Evolutionary conservation across 768 basidiomycete genomes (phyloP), one percentile per base, ranked within the genome.

Genomic region (Dacryopinax primogenitus): DNA sequence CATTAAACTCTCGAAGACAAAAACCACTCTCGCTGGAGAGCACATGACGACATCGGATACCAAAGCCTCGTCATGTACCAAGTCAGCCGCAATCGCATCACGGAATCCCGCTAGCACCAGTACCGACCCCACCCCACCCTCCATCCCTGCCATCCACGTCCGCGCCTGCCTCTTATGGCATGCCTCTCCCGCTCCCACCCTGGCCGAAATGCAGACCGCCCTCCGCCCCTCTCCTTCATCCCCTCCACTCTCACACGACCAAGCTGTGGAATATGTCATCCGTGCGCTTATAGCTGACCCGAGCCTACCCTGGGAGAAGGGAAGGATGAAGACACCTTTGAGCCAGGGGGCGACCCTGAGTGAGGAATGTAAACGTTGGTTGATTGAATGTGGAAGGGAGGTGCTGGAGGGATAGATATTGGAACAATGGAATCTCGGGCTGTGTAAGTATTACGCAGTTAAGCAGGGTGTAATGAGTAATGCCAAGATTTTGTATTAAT

Each of bases 101-200:
- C 45, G 23, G 13, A 9, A 26, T 12, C 45, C 45, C 9, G 45
- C 45, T 47, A 12, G 45, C 12, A 13, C n/a, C n/a, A n/a, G n/a
- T n/a, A n/a, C n/a, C n/a, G n/a, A n/a, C n/a, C n/a, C n/a, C n/a
- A n/a, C n/a, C n/a, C n/a, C n/a, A 9, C 13, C 11, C 45, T 26
- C 45, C 6, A 21, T 47, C 45, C 7, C 13, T 12, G 9, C 45
- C 45, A 47, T 47, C 45, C n/a, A 47, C 45, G 9, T 47, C 7
- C 45, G n/a, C 45, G 45, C 45, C 45, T 47, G 23, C 45, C 45
- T 47, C 45, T 23, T 47, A 12, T 47, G 45, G 45, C 45, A 47
- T 23, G 45, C 45, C 45, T 11, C 45, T 23, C 45, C 45, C 11
- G 9, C 45, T 7, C 45, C 45, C 11, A 15, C 45, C 45, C 45